phyloP scores from a whole-genome alignment of 208 protist species.

The Willaertia magna region DNA sequence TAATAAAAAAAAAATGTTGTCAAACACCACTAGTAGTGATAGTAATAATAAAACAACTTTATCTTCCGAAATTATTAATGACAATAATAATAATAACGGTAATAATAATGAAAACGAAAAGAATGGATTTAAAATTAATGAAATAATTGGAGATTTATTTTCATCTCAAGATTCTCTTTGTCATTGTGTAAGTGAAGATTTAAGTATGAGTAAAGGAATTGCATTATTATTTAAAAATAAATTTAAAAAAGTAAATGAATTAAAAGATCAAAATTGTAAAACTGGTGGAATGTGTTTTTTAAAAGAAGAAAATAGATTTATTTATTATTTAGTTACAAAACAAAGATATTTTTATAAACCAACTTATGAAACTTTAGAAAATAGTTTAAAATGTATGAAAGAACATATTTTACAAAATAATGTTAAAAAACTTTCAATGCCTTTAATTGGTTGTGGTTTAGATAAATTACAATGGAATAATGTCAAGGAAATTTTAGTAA shows the following conservation, averaged over 20 bases:
- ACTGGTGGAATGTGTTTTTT: conserved; percentile 11
- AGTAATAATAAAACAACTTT: too few species aligned
- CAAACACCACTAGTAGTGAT: too few species aligned
- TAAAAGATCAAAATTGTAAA: conserved; percentile 12
- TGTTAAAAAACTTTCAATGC: conserved; percentile 22
- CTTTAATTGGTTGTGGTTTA: conserved; percentile 31
- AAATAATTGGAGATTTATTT: not conserved
- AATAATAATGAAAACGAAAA: too few species aligned
- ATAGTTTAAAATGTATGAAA: conserved; percentile 14
- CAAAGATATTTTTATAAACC: conserved; percentile 26
- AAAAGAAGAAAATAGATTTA: conserved; percentile 13
- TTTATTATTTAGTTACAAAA: conserved; percentile 36
- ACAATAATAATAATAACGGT: too few species aligned
- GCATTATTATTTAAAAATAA: conserved; percentile 25
- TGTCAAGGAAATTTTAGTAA: conserved; percentile 16
- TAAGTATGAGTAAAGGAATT: conserved; percentile 34
- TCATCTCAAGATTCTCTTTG: conserved; percentile 11
- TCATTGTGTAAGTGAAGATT: conserved; percentile 27
- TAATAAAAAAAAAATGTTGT: too few species aligned
- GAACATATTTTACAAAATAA: conserved; percentile 20
- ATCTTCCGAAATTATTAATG: too few species aligned
- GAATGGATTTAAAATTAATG: not conserved
- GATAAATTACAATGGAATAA: conserved; percentile 24
- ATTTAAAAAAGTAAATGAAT: conserved; percentile 23
- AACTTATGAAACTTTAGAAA: conserved; percentile 24